Base-by-base conservation (phyloP, 1,284 basidiomycete species). In the Rhizoctonia solani region DNA sequence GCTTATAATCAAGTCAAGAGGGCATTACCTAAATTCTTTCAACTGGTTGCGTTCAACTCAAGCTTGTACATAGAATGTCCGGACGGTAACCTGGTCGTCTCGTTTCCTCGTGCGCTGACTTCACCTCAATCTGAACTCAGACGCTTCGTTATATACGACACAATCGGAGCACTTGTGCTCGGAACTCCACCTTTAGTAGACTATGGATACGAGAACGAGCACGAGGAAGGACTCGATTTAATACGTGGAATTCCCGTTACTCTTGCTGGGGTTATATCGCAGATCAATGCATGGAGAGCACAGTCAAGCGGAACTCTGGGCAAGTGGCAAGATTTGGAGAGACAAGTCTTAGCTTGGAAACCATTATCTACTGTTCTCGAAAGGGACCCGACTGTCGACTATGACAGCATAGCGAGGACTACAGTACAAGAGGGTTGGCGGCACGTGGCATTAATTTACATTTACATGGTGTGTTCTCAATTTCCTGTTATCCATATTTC, bases 381-480 rank as follows among this genome's bases (percentile, higher is more conserved):
- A 19, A 21, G 44, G 8, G 44, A 19, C 8, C 14, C 13, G 19
- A 44, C 46, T n/a, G n/a, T n/a, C n/a, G n/a, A n/a, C n/a, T n/a
- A n/a, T 2, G 37, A 16, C 46, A 30, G 3, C 32, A 37, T 63
- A 16, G 30, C 49, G 13, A 41, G 47, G 23, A 21, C 53, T 9
- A 37, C 59, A 21, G 37, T 37, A 8, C 47, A 63, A n/a, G 59
- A 63, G 25, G 25, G 21, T 21, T 52, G 59, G 59, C 50, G 59
- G 39, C 59, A 53, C 29, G 59, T 47, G 2, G 47, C 53, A 23
- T 29, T 63, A 3, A 52, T 63, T n/a, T 63, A 63, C 25, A 34
- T 63, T 8, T 53, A 63, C 25, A 63, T 63, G 59, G 59, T 63
- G n/a, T n/a, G n/a, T n/a, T n/a, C n/a, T n/a, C 32, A 25, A 37